Evolutionary conservation across 768 basidiomycete genomes (phyloP), one percentile per base, ranked within the genome.

Genomic region (Leccinum imitatum): DNA sequence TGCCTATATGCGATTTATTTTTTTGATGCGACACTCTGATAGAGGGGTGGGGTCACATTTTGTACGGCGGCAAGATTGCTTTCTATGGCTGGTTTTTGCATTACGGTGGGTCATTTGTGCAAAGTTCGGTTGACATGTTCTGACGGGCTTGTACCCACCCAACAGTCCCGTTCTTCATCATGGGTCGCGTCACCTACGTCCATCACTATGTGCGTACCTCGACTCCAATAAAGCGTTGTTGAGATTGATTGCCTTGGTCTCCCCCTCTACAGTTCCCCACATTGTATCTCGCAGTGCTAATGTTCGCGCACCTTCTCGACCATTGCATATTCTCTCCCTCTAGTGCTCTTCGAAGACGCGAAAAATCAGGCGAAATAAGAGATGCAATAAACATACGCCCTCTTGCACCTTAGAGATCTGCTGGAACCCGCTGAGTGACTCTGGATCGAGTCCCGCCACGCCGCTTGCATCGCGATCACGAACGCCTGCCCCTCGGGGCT

Each of bases 151-250:
- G 10, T 3, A 17, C 39, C 17, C 5, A 3, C 17, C 54, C 21
- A 64, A 64, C 66, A 97, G 95, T 89, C 23, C 96, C 96, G 2
- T 98, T 98, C 87, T 77, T 98, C 65, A 87, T 98, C 77, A 99
- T 99, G 96, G 95, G 93, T 19, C 92, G 95, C 60, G 92, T 95
- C 3, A 97, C 95, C 31, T 98, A 98, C 67, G 77, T 98, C 31
- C 96, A 98, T 74, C 95, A 97, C 79, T 98, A 96, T 71, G 93
- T 95, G 66, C 64, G 91, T 83, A 25, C 13, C 6, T 47, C 11
- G 1, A 1, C 33, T 6, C 4, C 15, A 8, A 35, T 53, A 14
- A 3, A 30, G 9, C 17, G 5, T 35, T 4, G 7, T 15, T 60
- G 53, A 65, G 11, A 25, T 21, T 6, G 39, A 41, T n/a, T 41